Conservation (phyloP, 495 filamentous ascomycete species). For the Durotheca rogersii region DNA sequence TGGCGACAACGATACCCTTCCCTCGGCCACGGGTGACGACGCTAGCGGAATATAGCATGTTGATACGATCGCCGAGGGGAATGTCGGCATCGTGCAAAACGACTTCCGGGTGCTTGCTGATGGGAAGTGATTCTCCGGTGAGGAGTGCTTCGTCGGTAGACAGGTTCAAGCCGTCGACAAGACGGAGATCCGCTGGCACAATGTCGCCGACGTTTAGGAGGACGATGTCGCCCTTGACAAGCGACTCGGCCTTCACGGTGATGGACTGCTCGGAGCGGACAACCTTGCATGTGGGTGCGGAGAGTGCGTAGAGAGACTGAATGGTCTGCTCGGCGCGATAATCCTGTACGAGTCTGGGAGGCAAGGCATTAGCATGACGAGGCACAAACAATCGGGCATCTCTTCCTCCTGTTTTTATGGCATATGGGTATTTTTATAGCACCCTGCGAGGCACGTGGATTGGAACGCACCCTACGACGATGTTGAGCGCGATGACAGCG, state of each 20-base stretch:
- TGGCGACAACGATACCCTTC: slow-evolving; percentile 67
- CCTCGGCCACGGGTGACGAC: slow-evolving; percentile 71
- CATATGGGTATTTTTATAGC: too few relatives aligned
- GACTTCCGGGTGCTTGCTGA: slow-evolving; percentile 54
- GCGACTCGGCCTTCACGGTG: slow-evolving; percentile 59
- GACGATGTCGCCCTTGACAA: slow-evolving; percentile 73
- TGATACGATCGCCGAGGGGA: slow-evolving; percentile 67
- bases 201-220: slow-evolving; percentile 68
- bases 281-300: slow-evolving; percentile 66
- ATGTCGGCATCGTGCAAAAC: slow-evolving; percentile 46
- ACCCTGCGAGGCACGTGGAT: background rate
- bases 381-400: too few relatives aligned
- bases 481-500: slow-evolving; percentile 72
- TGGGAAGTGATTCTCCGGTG: slow-evolving; percentile 75
- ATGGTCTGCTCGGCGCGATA: slow-evolving; percentile 74
- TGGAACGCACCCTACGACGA: slow-evolving; percentile 59
- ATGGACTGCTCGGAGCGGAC: slow-evolving; percentile 57
- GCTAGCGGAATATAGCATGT: slow-evolving; percentile 71
- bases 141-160: slow-evolving; percentile 73
- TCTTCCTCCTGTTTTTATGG: too few relatives aligned
- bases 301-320: slow-evolving; percentile 64
- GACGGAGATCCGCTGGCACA: slow-evolving; percentile 66
- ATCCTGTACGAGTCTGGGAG: slow-evolving; percentile 63
- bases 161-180: slow-evolving; percentile 69
- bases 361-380: background rate